Percentiles rank a stretch among this genome's conserved stretches.
Conservation (phyloP, 805 yeast genomes). For the Metschnikowia lochheadii region DNA sequence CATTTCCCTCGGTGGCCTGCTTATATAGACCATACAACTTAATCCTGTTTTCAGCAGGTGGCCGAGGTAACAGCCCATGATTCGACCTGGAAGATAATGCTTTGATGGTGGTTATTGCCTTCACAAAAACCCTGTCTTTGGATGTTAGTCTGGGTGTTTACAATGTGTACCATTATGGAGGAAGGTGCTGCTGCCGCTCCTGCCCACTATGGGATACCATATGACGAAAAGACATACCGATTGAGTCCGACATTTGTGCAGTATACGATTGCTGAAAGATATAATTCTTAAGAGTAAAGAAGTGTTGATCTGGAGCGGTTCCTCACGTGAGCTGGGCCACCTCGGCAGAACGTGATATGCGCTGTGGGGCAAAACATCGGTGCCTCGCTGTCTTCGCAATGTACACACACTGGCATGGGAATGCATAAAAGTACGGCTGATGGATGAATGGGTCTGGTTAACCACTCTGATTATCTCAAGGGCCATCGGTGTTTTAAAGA, state of each 20-base stretch:
- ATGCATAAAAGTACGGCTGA: not conserved
- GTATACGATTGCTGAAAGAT: not conserved
- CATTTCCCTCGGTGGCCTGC: constrained; percentile 88
- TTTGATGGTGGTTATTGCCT: constrained; percentile 76
- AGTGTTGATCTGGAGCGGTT: not conserved
- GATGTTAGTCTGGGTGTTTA: constrained; percentile 17
- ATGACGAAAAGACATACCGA: constrained; percentile 28
- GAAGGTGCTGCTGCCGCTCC: not conserved
- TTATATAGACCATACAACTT: constrained; percentile 77
- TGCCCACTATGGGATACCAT: not conserved
- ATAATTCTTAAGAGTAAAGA: not conserved
- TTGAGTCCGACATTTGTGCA: constrained; percentile 46
- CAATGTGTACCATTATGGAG: not conserved
- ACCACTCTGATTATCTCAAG: too few species aligned
- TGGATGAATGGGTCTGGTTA: not conserved
- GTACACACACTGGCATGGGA: not conserved
- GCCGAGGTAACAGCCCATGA: constrained; percentile 64
- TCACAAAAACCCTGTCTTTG: constrained; percentile 70
- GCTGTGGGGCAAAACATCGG: constrained; percentile 5
- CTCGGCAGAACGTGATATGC: constrained; percentile 5
- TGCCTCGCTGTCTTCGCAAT: constrained; percentile 1
- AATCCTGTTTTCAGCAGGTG: constrained; percentile 67
- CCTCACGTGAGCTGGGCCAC: constrained; percentile 2
- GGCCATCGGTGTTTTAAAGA: too few species aligned
- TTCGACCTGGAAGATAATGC: constrained; percentile 64